Evolutionary conservation across 306 rosid genomes (phyloP).

Genomic region (Quillaja saponaria): DNA sequence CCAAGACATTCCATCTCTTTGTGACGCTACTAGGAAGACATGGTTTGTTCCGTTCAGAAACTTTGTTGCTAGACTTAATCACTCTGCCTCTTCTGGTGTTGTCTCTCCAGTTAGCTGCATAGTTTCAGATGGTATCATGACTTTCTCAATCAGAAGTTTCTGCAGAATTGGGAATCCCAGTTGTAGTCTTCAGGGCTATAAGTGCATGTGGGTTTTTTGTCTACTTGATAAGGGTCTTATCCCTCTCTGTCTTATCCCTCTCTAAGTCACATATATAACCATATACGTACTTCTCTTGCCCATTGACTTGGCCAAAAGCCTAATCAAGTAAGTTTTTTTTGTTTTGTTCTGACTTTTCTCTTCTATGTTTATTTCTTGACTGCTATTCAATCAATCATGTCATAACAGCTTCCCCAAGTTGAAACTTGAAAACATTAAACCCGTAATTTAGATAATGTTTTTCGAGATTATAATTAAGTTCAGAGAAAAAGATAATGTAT

Average conservation of each 20-base stretch:
- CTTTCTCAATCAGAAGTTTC: slow-evolving; percentile 1
- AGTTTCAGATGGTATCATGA: slow-evolving; percentile 13
- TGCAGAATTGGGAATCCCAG: neutral
- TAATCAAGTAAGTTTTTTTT: too few relatives aligned
- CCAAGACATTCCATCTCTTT: slow-evolving; percentile 8
- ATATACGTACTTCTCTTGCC: too few relatives aligned
- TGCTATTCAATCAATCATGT: too few relatives aligned
- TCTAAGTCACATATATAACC: slow-evolving; percentile 21
- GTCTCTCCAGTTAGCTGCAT: slow-evolving; percentile 13
- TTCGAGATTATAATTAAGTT: too few relatives aligned
- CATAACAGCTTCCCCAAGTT: too few relatives aligned
- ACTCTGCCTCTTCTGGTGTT: neutral
- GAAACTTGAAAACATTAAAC: too few relatives aligned
- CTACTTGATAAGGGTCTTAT: neutral
- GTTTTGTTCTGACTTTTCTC: too few relatives aligned
- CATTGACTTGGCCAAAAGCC: too few relatives aligned
- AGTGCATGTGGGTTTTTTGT: neutral
- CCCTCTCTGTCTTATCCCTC: too few relatives aligned
- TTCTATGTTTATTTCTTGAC: too few relatives aligned
- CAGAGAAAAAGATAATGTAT: too few relatives aligned
- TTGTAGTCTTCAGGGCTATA: neutral
- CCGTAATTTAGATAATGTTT: too few relatives aligned
- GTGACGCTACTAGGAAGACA: neutral
- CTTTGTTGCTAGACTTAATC: slow-evolving; percentile 3
- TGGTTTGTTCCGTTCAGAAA: slow-evolving; percentile 3